Percentiles rank a stretch among this genome's conserved stretches.
Conservation (phyloP, 73 alveolate genomes). For the Paramecium primaurelia region DNA sequence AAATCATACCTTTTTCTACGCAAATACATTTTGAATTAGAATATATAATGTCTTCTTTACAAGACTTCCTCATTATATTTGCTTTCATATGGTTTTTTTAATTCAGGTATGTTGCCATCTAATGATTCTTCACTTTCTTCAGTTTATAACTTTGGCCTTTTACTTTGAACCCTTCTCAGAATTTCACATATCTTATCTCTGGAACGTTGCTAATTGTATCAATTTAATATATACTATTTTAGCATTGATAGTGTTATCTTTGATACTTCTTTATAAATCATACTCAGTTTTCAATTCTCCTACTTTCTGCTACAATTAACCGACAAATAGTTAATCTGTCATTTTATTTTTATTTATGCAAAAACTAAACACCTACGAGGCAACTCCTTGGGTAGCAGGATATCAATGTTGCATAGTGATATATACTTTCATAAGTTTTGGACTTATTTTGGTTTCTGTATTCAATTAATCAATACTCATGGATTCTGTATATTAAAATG, state of each 20-base stretch:
- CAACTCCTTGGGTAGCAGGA: constrained; percentile 24
- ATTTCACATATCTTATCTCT: constrained; percentile 42
- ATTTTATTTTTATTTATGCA: not conserved
- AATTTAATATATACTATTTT: not conserved
- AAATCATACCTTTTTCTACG: not conserved
- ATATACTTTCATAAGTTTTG: not conserved
- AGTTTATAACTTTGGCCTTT: not conserved
- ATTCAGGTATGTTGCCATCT: not conserved
- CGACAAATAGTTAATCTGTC: constrained; percentile 48
- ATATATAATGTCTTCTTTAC: constrained; percentile 29
- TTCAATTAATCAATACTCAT: not conserved
- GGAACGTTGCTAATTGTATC: constrained; percentile 7
- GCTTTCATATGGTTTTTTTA: not conserved
- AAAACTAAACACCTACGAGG: constrained; percentile 9
- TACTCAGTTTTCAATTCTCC: constrained; percentile 20
- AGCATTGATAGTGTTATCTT: constrained; percentile 37
- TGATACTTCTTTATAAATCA: not conserved
- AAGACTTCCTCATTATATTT: not conserved
- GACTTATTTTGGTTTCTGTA: not conserved
- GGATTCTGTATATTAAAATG: not conserved
- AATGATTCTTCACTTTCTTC: not conserved
- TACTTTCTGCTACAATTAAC: constrained; percentile 21
- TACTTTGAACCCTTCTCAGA: not conserved
- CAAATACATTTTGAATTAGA: constrained; percentile 26
- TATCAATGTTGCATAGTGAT: constrained; percentile 11